phyloP scores from a whole-genome alignment of 2,329 filamentous ascomycete species.

The Metarhizium album region DNA sequence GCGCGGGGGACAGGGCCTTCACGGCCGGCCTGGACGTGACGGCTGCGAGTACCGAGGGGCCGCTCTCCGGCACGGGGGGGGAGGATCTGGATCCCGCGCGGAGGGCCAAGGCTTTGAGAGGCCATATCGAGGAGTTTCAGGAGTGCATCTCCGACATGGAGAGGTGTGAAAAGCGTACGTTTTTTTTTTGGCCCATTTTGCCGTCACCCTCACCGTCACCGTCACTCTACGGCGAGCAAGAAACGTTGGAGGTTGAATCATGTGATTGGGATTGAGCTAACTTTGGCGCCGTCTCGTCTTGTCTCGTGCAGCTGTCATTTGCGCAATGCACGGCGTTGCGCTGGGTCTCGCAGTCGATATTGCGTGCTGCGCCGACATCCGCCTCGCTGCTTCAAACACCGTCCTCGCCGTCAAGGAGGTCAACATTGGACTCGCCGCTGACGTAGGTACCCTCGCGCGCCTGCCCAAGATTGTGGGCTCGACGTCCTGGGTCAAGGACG shows the following conservation, averaged over 20 bases:
- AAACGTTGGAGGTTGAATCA: neutral
- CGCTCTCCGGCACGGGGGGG: conserved; percentile 25
- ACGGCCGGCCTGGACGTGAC: conserved; percentile 77
- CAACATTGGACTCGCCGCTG: conserved; percentile 70
- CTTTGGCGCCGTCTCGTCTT: neutral
- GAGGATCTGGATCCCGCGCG: conserved; percentile 48
- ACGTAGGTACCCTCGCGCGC: conserved; percentile 64
- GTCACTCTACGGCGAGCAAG: conserved; percentile 19
- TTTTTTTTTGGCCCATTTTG: neutral
- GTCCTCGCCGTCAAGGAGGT: conserved; percentile 69
- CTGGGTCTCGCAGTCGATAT: conserved; percentile 73
- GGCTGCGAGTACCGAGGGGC: conserved; percentile 46
- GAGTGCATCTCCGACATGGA: conserved; percentile 65
- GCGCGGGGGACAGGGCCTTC: conserved; percentile 74
- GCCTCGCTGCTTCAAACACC: conserved; percentile 49
- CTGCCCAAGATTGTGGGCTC: conserved; percentile 64
- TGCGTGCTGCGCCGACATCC: conserved; percentile 57
- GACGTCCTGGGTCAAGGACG: conserved; percentile 69
- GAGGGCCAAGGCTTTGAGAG: conserved; percentile 48
- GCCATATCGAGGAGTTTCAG: conserved; percentile 72
- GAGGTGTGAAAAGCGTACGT: conserved; percentile 71
- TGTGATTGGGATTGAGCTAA: neutral
- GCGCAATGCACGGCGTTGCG: conserved; percentile 66
- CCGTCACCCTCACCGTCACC: no score
- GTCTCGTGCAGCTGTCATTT: conserved; percentile 55